Percentiles rank a stretch among this genome's conserved stretches.
phyloP scores from a whole-genome alignment of 768 basidiomycete species.

The Leccinum truebloodii region DNA sequence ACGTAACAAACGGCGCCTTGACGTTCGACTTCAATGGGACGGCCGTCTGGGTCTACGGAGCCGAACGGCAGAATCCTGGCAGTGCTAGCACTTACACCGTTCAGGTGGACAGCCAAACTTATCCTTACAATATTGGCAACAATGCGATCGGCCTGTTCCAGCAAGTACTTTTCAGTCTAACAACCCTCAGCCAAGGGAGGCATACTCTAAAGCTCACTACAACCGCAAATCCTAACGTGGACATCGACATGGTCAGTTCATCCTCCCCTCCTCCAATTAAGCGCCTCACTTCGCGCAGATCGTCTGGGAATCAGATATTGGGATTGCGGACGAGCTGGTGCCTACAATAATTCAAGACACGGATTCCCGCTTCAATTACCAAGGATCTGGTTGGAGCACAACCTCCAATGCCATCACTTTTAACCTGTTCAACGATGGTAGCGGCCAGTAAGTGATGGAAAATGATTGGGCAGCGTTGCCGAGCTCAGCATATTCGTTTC shows the following conservation, averaged over 20 bases:
- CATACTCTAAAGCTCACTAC: constrained; percentile 41
- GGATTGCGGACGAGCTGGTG: constrained; percentile 13
- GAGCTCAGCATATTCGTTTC: not conserved
- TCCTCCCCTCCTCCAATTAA: not conserved
- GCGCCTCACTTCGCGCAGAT: constrained; percentile 17
- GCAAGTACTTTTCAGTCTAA: constrained; percentile 39
- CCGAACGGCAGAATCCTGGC: no score
- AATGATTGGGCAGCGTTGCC: not conserved
- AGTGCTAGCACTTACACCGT: constrained; percentile 24
- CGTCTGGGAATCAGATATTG: constrained; percentile 33
- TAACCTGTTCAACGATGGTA: constrained; percentile 41
- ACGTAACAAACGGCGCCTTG: no score
- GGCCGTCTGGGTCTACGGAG: no score
- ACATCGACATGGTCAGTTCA: constrained; percentile 45
- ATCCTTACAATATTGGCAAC: constrained; percentile 31
- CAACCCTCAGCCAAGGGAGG: constrained; percentile 32
- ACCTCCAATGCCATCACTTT: constrained; percentile 32
- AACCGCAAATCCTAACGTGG: constrained; percentile 37
- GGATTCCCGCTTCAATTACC: constrained; percentile 42
- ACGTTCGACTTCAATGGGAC: no score
- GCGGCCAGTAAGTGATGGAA: constrained; percentile 39
- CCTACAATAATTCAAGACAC: constrained; percentile 35
- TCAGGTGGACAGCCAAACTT: constrained; percentile 39
- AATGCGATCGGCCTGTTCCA: constrained; percentile 36
- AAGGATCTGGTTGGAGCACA: constrained; percentile 38